Evolutionary conservation across 2,329 filamentous ascomycete species (phyloP), one percentile per base, ranked within the genome.

Genomic region (Pseudovirgaria hyperparasitica): DNA sequence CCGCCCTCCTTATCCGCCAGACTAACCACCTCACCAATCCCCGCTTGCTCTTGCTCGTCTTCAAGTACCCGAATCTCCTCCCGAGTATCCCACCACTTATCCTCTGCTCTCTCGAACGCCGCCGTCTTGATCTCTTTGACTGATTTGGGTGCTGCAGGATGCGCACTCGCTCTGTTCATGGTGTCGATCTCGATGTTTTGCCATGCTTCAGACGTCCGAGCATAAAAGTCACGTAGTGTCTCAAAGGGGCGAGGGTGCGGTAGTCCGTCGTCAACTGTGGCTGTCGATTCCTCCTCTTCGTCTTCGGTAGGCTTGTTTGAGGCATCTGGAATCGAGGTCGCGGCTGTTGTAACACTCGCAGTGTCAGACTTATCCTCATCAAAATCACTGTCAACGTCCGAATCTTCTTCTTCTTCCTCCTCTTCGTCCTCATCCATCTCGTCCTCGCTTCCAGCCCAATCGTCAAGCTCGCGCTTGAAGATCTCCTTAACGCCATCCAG

Each of bases 11-110:
- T 73, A 41, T 92, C 84, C 26, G 77, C 75, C 46, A 96, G 62
- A 46, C 77, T 90, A 29, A 96, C 82, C 22, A 96, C 82, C 60
- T 96, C 90, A 10, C 85, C 82, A 52, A 96, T 94, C 7, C 90
- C 86, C 18, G 85, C 82, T 25, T 81, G 86, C 55, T 94, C 87
- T 60, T 96, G 85, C 60, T 94, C 87, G 55, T 94, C 87, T 57
- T 98, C 90, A 46, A 96, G 56, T 5, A 74, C 79, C 28, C 76
- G 79, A 39, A 98, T 81, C 58, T 96, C 87, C 60, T 98, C 90
- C 42, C 90, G 71, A 49, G 79, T 85, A 63, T 94, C 90, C 90
- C 90, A 98, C 90, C 90, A 98, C 54, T 92, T 93, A 58, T 86
- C 81, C 55, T 98, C 90, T 21, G 86, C 86, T 37, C 84, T 67